Evolutionary conservation across 148 eudicot species (phyloP).

Genomic region (Hydrangea macrophylla): DNA sequence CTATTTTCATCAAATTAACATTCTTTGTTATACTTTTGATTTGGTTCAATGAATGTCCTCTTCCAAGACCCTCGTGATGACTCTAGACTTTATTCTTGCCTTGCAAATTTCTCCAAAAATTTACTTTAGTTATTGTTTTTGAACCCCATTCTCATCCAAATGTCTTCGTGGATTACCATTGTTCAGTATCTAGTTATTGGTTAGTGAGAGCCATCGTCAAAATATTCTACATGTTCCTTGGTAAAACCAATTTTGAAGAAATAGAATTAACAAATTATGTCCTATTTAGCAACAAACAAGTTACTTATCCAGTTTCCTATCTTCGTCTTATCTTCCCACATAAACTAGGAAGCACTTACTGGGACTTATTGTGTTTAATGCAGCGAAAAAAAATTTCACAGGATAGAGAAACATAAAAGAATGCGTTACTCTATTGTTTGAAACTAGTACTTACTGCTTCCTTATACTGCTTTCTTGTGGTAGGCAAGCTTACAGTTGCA

Average conservation of each 20-base stretch:
- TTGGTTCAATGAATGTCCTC: not conserved
- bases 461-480: slow-evolving; percentile 20
- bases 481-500: slow-evolving; percentile 75
- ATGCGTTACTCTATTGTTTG: not conserved
- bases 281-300: too few relatives aligned
- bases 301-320: too few relatives aligned
- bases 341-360: not conserved
- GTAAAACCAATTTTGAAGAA: too few relatives aligned
- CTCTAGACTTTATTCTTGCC: not conserved
- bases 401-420: not conserved
- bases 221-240: too few relatives aligned
- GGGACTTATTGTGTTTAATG: not conserved
- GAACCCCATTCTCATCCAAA: not conserved
- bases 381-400: too few relatives aligned
- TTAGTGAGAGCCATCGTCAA: not conserved
- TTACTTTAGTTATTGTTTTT: not conserved
- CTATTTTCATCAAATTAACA: not conserved
- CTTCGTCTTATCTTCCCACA: not conserved
- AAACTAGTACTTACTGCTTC: slow-evolving; percentile 3
- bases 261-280: too few relatives aligned
- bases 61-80: not conserved
- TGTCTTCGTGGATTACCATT: not conserved
- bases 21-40: not conserved
- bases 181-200: not conserved
- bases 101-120: not conserved